Evolutionary conservation across 306 rosid genomes (phyloP).

Genomic region (Acmispon strigosus): DNA sequence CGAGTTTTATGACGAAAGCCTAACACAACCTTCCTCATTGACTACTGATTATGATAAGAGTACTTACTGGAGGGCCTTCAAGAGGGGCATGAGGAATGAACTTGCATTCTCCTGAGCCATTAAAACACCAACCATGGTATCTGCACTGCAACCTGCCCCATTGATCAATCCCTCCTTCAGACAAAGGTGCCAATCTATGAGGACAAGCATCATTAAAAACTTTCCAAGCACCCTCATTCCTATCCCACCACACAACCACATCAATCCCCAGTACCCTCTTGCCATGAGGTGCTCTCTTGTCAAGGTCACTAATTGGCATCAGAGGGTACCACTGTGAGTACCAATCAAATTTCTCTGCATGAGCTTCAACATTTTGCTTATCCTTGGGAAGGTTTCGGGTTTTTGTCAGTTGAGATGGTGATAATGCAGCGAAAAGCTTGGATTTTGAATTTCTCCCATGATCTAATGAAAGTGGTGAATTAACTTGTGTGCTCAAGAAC

Average conservation of each 20-base stretch:
- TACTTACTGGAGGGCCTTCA: slow-evolving; percentile 78
- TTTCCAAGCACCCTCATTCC: slow-evolving; percentile 71
- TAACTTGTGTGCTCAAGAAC: slow-evolving; percentile 18
- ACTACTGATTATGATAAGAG: not conserved
- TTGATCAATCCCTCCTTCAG: slow-evolving; percentile 91
- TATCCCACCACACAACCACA: slow-evolving; percentile 97
- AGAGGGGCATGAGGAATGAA: slow-evolving; percentile 83
- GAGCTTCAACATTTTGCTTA: slow-evolving; percentile 15
- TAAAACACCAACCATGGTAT: slow-evolving; percentile 94
- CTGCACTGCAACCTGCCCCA: slow-evolving; percentile 93
- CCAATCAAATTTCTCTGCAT: slow-evolving; percentile 63
- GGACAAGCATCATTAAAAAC: slow-evolving; percentile 90
- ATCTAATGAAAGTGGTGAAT: slow-evolving; percentile 19
- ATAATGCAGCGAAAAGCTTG: slow-evolving; percentile 44
- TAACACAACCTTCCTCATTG: too few relatives aligned
- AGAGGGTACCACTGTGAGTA: slow-evolving; percentile 83
- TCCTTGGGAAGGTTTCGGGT: slow-evolving; percentile 26
- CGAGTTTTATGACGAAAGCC: too few relatives aligned
- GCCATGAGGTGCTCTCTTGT: slow-evolving; percentile 70
- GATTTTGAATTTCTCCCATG: slow-evolving; percentile 22
- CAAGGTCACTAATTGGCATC: slow-evolving; percentile 82
- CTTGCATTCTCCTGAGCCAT: slow-evolving; percentile 81
- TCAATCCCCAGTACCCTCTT: slow-evolving; percentile 78
- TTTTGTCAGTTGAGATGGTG: slow-evolving; percentile 51
- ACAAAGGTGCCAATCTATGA: slow-evolving; percentile 86